phyloP scores from a whole-genome alignment of 331 rosid genomes.

The Rhamnella rubrinervis region DNA sequence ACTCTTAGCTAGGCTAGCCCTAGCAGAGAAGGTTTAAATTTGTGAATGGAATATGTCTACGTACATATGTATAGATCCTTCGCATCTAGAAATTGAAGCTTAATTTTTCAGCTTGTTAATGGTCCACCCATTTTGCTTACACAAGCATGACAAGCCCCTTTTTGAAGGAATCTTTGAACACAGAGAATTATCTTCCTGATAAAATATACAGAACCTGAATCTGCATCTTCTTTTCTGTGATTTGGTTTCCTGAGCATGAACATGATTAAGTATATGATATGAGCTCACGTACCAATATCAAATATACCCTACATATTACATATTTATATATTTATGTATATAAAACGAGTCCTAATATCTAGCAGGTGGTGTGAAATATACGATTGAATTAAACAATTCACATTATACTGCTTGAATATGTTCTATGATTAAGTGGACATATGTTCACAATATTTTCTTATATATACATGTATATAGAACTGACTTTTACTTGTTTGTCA shows the following conservation, averaged over 20 bases:
- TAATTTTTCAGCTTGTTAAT: slow-evolving; percentile 4
- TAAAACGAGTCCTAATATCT: too few species aligned
- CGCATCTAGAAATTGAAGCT: neutral
- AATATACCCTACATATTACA: too few species aligned
- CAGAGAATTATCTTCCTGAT: neutral
- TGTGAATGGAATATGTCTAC: neutral
- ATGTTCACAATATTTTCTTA: too few species aligned
- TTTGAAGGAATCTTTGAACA: slow-evolving; percentile 10
- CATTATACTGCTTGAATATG: too few species aligned
- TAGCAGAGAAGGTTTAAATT: neutral
- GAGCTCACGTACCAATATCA: too few species aligned
- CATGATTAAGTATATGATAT: neutral
- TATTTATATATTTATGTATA: too few species aligned
- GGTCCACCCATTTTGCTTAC: neutral
- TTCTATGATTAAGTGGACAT: too few species aligned
- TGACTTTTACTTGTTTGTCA: too few species aligned
- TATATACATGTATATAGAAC: too few species aligned
- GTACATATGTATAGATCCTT: neutral
- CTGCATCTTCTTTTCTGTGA: slow-evolving; percentile 9
- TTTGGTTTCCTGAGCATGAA: neutral
- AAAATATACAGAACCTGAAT: slow-evolving; percentile 6
- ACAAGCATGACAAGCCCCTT: neutral
- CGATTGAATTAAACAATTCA: too few species aligned
- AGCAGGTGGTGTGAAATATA: too few species aligned
- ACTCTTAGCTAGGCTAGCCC: too few species aligned